These are phyloP conservation scores for Tolypocladium ophioglossoides DNA, from an alignment of 2,329 filamentous ascomycete genomes.

Conservation along the genomic window DNA sequence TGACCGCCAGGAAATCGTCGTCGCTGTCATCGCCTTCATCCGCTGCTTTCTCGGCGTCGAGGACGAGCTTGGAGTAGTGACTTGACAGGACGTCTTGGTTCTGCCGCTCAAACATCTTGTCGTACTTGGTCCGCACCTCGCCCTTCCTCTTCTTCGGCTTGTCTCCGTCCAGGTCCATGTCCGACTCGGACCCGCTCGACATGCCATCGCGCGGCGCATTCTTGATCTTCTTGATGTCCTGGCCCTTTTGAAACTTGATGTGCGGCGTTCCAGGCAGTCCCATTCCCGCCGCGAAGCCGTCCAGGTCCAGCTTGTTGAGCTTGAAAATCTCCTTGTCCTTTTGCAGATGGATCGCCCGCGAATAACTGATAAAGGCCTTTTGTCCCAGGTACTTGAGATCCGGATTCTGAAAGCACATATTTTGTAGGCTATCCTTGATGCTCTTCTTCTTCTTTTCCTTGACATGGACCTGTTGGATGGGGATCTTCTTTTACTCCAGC, in stretches of 20 bases:
- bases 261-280: slow-evolving; percentile 85
- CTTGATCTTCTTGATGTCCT: slow-evolving; percentile 78
- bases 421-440: slow-evolving; percentile 77
- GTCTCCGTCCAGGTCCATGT: slow-evolving; percentile 39
- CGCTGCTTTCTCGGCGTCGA: slow-evolving; percentile 32
- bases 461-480: slow-evolving; percentile 76
- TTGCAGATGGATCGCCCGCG: slow-evolving; percentile 74
- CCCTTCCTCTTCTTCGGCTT: slow-evolving; percentile 53
- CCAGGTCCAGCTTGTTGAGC: slow-evolving; percentile 69
- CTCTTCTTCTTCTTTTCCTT: slow-evolving; percentile 81
- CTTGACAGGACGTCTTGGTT: slow-evolving; percentile 94
- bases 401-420: slow-evolving; percentile 91
- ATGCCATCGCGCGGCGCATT: slow-evolving; percentile 65
- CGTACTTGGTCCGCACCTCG: slow-evolving; percentile 83
- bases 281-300: slow-evolving; percentile 75
- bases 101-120: slow-evolving; percentile 93
- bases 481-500: slow-evolving; percentile 81
- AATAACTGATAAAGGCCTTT: slow-evolving; percentile 90
- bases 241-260: slow-evolving; percentile 87
- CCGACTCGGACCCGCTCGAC: slow-evolving; percentile 49
- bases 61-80: slow-evolving; percentile 83
- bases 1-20: slow-evolving; percentile 80
- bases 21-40: slow-evolving; percentile 44
- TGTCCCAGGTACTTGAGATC: slow-evolving; percentile 92
- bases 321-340: slow-evolving; percentile 89